Evolutionary conservation across 345 rosid genomes (phyloP).

Genomic region (Salix purpurea): DNA sequence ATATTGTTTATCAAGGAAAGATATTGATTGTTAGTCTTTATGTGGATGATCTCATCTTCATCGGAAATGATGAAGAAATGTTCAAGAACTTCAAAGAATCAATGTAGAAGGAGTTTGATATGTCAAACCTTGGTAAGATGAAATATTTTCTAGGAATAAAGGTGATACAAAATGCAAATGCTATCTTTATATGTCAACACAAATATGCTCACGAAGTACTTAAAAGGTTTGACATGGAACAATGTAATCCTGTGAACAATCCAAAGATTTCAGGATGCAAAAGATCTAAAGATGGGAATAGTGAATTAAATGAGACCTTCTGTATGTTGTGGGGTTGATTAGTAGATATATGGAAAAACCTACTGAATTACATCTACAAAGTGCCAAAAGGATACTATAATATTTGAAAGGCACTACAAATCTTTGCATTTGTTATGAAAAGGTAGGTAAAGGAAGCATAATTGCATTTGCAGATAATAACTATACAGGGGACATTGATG

Average conservation of each 20-base stretch:
- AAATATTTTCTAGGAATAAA: background rate
- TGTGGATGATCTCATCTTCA: background rate
- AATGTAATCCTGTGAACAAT: background rate
- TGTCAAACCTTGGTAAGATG: background rate
- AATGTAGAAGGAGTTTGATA: background rate
- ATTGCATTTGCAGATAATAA: background rate
- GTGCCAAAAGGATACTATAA: background rate
- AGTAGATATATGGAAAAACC: background rate
- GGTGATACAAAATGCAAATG: background rate
- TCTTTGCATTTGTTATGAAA: background rate
- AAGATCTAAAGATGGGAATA: background rate
- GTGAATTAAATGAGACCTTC: background rate
- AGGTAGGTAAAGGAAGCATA: background rate
- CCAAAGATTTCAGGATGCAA: background rate
- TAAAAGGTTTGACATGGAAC: background rate
- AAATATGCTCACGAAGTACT: background rate
- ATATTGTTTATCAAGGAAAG: too few relatives aligned
- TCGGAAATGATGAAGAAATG: background rate
- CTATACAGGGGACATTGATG: background rate
- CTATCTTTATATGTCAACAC: background rate
- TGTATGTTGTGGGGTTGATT: background rate
- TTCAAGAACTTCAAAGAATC: background rate
- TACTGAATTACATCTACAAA: background rate
- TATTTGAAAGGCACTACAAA: background rate
- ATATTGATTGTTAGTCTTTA: background rate